Conservation (phyloP, 1,139 yeast genomes). For the Lodderomyces parapsilosis region DNA sequence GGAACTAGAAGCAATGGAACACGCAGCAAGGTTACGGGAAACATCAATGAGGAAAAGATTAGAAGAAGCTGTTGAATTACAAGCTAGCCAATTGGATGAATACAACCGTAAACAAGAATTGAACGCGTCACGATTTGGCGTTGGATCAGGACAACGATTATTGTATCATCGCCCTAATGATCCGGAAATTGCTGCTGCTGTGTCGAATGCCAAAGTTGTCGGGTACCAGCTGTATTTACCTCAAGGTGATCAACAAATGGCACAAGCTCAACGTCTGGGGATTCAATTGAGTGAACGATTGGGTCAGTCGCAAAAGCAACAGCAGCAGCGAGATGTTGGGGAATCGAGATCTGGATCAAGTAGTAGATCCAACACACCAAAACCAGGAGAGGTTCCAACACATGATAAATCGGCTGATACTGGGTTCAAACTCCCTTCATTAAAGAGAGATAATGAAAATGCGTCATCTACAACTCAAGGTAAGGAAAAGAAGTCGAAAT, state of each 20-base stretch:
- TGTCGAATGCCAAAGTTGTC: neutral
- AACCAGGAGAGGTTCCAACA: neutral
- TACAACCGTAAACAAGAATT: neutral
- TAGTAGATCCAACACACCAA: neutral
- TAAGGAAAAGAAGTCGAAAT: constrained; percentile 4
- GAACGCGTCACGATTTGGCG: neutral
- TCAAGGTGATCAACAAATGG: constrained; percentile 3
- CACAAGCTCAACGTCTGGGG: constrained; percentile 3
- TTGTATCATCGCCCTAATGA: neutral
- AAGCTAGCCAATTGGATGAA: constrained; percentile 8
- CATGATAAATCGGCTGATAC: neutral
- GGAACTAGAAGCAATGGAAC: constrained; percentile 76
- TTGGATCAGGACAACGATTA: neutral
- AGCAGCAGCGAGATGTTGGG: constrained; percentile 2
- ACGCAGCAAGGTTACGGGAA: constrained; percentile 55
- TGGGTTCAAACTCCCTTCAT: constrained; percentile 17
- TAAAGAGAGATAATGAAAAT: constrained; percentile 21
- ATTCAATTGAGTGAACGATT: constrained; percentile 1
- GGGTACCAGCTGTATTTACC: neutral
- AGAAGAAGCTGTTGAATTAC: constrained; percentile 41
- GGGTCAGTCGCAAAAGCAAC: neutral
- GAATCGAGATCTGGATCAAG: neutral
- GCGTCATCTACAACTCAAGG: neutral
- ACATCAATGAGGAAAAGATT: constrained; percentile 47
- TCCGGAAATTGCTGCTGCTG: neutral